phyloP scores from a whole-genome alignment of 2,329 filamentous ascomycete genomes.

The Apiospora phragmitis region DNA sequence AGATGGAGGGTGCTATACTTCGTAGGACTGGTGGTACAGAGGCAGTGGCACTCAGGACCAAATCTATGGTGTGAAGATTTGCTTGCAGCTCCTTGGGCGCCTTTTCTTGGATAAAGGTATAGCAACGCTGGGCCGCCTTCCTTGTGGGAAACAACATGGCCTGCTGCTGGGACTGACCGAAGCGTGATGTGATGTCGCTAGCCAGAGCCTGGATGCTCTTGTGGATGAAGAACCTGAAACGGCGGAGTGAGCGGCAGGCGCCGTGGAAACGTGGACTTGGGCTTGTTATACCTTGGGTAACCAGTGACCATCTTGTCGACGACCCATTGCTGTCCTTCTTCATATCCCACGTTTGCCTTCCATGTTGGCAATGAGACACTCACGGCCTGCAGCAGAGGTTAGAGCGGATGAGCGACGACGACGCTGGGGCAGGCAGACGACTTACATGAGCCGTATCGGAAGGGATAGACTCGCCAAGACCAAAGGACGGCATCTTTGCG shows the following conservation, averaged over 20 bases:
- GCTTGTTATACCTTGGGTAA: constrained; percentile 70
- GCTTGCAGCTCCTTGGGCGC: constrained; percentile 50
- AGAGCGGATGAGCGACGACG: background rate
- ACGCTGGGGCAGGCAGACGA: background rate
- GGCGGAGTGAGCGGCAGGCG: background rate
- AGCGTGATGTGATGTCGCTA: constrained; percentile 62
- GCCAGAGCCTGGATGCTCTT: constrained; percentile 76
- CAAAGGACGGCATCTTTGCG: constrained; percentile 43
- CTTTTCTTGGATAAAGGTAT: constrained; percentile 68
- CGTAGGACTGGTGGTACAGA: constrained; percentile 51
- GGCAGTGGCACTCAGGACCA: constrained; percentile 61
- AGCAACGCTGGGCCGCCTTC: constrained; percentile 69
- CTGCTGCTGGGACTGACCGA: constrained; percentile 62
- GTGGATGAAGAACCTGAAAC: constrained; percentile 87
- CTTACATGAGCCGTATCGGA: constrained; percentile 77
- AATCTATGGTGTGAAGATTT: constrained; percentile 58
- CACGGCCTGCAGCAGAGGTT: constrained; percentile 65
- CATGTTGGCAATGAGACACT: constrained; percentile 96
- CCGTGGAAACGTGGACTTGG: background rate
- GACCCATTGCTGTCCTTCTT: constrained; percentile 91
- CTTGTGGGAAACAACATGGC: constrained; percentile 83
- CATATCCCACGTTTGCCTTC: constrained; percentile 87
- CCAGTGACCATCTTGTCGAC: constrained; percentile 81
- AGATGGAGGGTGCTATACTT: constrained; percentile 60
- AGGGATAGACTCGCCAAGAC: constrained; percentile 71